A percentile compares a stretch with the other conserved stretches of the same genome.
phyloP scores from a whole-genome alignment of 306 rosid species.

The Bauhinia variegata region DNA sequence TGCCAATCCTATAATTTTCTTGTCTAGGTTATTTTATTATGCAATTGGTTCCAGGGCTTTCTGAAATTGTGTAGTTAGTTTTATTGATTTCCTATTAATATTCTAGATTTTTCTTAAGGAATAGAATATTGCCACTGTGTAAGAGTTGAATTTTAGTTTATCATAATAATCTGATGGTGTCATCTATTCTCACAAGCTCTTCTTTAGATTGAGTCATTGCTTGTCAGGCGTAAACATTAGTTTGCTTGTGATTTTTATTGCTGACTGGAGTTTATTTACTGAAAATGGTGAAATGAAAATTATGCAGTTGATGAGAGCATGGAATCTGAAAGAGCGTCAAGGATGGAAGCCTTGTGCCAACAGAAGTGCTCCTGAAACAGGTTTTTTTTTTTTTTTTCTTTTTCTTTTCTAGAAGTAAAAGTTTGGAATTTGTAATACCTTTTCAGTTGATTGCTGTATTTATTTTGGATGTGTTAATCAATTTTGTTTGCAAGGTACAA shows the following conservation, averaged over 20 bases:
- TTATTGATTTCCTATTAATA: neutral
- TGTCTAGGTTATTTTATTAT: no score
- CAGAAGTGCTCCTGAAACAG: constrained; percentile 49
- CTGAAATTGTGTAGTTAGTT: neutral
- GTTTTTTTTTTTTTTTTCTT: constrained; percentile 53
- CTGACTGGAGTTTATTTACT: constrained; percentile 19
- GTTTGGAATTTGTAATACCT: neutral
- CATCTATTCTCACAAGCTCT: neutral
- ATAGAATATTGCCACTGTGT: neutral
- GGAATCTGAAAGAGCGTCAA: constrained; percentile 59
- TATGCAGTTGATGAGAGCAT: constrained; percentile 72
- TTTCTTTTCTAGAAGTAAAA: constrained; percentile 22
- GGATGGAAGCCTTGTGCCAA: constrained; percentile 80
- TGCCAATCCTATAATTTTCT: no score
- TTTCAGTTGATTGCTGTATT: constrained; percentile 16
- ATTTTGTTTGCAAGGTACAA: constrained; percentile 4
- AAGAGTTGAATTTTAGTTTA: no score
- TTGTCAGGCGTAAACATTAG: neutral
- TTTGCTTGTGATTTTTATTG: constrained; percentile 5
- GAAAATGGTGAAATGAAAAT: constrained; percentile 31
- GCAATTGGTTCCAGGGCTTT: neutral
- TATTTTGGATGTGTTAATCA: neutral
- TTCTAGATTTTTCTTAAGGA: neutral
- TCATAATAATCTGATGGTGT: neutral
- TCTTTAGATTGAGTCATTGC: neutral